Evolutionary conservation across 2,329 filamentous ascomycete genomes (phyloP).

Genomic region (Pseudogymnoascus sp.): DNA sequence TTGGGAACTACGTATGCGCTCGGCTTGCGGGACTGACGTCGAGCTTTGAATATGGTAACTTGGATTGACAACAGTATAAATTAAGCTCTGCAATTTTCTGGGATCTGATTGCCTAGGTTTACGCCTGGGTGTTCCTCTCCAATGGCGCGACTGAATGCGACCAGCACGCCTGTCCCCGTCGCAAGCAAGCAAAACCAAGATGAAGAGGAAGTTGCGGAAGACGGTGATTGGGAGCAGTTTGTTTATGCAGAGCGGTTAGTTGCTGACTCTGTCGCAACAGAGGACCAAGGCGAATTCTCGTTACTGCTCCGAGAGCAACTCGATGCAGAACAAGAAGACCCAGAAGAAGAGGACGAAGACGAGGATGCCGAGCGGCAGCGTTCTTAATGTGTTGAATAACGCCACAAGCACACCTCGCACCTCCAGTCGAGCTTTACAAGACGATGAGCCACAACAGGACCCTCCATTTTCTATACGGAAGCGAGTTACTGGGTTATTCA

Average conservation of each 20-base stretch:
- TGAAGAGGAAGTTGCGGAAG: background rate
- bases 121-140: background rate
- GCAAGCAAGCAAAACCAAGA: background rate
- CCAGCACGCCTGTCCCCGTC: background rate
- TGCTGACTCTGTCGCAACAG: background rate
- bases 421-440: background rate
- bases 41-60: background rate
- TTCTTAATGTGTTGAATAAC: background rate
- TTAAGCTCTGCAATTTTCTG: background rate
- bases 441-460: background rate
- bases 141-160: background rate
- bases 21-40: background rate
- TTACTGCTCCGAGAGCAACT: background rate
- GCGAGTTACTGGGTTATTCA: background rate
- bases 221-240: background rate
- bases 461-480: background rate
- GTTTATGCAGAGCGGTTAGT: background rate
- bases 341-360: background rate
- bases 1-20: background rate
- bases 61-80: background rate
- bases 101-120: background rate
- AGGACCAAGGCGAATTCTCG: background rate
- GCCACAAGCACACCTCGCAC: background rate
- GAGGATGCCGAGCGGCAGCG: background rate
- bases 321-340: constrained; percentile 2